Evolutionary conservation across 139 green algal genomes (phyloP).

Genomic region (Pleodorina starrii): DNA sequence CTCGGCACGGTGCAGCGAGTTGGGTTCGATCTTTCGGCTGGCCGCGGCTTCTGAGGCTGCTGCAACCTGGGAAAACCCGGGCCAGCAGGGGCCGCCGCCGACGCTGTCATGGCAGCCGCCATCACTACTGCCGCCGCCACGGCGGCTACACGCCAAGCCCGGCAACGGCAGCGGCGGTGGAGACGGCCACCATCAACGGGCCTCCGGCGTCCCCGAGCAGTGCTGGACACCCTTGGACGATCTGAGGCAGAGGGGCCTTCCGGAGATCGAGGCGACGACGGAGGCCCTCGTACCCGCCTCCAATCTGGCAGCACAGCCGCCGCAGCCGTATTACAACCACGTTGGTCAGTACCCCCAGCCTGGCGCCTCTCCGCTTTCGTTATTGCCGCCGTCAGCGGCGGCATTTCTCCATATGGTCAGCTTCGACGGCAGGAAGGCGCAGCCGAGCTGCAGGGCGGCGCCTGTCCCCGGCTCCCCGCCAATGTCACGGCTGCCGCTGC

Average conservation of each 20-base stretch:
- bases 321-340: neutral
- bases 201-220: neutral
- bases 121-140: neutral
- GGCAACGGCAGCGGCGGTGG: neutral
- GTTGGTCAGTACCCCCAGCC: neutral
- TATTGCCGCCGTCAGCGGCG: neutral
- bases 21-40: neutral
- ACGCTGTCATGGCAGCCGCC: neutral
- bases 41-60: neutral
- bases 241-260: slow-evolving; percentile 5
- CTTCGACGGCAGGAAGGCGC: neutral
- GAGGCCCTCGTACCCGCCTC: neutral
- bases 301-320: neutral
- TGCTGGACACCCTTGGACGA: slow-evolving; percentile 41
- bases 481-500: neutral
- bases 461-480: too few relatives aligned
- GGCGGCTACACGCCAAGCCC: neutral
- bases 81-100: neutral
- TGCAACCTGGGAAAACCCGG: neutral
- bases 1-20: neutral
- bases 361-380: neutral
- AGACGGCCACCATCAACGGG: neutral
- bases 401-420: neutral
- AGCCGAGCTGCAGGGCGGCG: neutral
- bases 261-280: slow-evolving; percentile 1